These are phyloP conservation scores for Neonectria sp. DNA, from an alignment of 2,329 filamentous ascomycete species.

Conservation along the genomic window DNA sequence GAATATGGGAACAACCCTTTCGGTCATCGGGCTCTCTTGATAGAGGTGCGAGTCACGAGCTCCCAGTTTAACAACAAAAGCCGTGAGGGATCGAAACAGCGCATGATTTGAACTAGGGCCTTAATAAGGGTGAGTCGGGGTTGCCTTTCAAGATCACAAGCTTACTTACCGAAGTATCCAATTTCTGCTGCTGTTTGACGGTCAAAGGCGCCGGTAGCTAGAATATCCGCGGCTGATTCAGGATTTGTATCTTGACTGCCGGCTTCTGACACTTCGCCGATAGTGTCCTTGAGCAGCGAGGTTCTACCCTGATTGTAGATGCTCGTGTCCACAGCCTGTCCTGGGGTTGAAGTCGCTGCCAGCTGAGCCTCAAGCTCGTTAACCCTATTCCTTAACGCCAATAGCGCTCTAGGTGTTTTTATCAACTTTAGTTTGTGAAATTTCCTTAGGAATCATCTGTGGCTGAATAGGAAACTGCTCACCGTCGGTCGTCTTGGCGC, in stretches of 20 bases:
- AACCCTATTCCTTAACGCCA: slow-evolving; percentile 37
- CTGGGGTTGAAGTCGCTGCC: slow-evolving; percentile 22
- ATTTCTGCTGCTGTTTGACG: slow-evolving; percentile 45
- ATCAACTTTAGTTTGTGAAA: slow-evolving; percentile 1
- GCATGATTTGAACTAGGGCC: slow-evolving; percentile 51
- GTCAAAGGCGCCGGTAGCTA: slow-evolving; percentile 50
- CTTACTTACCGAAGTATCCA: slow-evolving; percentile 44
- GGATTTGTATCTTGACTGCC: slow-evolving; percentile 26
- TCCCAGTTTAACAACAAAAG: slow-evolving; percentile 44
- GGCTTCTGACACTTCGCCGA: slow-evolving; percentile 18
- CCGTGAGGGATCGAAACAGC: slow-evolving; percentile 47
- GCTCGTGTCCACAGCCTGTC: slow-evolving; percentile 2
- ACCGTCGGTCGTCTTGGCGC: slow-evolving; percentile 42
- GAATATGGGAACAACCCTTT: slow-evolving; percentile 7
- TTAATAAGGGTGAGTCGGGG: slow-evolving; percentile 20
- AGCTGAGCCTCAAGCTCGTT: slow-evolving; percentile 42
- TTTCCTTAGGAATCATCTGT: background rate
- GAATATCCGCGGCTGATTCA: slow-evolving; percentile 46
- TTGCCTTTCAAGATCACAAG: background rate
- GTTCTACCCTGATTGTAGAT: slow-evolving; percentile 12
- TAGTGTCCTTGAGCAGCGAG: slow-evolving; percentile 17
- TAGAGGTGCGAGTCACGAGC: slow-evolving; percentile 31
- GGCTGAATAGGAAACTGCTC: background rate
- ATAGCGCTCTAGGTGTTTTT: slow-evolving; percentile 24
- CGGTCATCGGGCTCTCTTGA: slow-evolving; percentile 25